phyloP scores from a whole-genome alignment of 202 grass and related monocot species.

The Hordeum pubiflorum region DNA sequence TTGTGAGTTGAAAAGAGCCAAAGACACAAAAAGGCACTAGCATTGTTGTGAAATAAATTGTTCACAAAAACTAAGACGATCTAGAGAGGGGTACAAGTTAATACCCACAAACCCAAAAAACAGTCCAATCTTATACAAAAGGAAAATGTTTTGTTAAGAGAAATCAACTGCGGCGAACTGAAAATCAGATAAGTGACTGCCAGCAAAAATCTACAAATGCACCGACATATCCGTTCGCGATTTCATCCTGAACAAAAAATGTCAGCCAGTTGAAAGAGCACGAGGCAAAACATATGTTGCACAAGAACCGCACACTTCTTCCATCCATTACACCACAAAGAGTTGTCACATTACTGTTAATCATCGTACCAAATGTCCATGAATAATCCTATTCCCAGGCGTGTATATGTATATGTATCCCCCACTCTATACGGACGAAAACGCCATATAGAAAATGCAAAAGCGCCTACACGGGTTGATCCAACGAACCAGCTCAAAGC shows the following conservation, averaged over 20 bases:
- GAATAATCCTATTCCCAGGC: conserved; percentile 30
- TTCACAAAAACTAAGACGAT: too few relatives aligned
- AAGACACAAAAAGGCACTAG: neutral
- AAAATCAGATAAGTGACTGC: neutral
- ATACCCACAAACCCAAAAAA: neutral
- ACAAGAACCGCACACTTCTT: neutral
- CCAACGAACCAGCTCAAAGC: neutral
- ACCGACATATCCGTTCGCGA: neutral
- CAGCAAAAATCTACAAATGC: neutral
- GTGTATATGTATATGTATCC: neutral
- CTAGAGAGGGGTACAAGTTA: neutral
- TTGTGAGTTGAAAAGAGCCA: too few relatives aligned
- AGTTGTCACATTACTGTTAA: conserved; percentile 19
- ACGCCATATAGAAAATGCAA: conserved; percentile 5
- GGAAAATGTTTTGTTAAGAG: neutral
- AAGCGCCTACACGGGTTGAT: neutral
- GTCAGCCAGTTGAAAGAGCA: neutral
- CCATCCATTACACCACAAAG: neutral
- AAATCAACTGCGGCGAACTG: neutral
- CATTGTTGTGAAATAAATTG: neutral
- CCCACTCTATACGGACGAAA: neutral
- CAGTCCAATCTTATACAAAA: neutral
- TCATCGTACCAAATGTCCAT: neutral
- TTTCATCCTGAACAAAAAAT: neutral
- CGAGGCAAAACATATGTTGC: neutral